Conservation (phyloP, 805 yeast genomes). For the Dipodascus albidus region DNA sequence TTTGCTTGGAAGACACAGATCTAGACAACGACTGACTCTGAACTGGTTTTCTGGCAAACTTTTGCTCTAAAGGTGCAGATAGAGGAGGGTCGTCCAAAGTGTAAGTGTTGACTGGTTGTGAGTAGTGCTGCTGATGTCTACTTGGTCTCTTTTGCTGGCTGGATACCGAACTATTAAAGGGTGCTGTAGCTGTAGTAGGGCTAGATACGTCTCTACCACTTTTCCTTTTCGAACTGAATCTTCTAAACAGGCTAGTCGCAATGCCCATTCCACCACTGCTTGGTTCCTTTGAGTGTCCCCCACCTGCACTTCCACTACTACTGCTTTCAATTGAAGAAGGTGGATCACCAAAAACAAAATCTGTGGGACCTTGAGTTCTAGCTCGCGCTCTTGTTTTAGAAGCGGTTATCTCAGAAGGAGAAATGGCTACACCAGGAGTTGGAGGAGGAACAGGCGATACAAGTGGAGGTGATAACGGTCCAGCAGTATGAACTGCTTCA, state of each 20-base stretch:
- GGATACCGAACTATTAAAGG: background rate
- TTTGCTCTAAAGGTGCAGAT: background rate
- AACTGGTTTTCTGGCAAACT: background rate
- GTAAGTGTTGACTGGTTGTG: background rate
- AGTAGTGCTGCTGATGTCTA: background rate
- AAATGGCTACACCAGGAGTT: conserved; percentile 2
- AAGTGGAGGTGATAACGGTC: background rate
- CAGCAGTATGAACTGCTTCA: background rate
- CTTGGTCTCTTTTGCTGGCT: background rate
- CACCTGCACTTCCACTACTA: conserved; percentile 1
- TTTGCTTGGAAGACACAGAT: background rate
- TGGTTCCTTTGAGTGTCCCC: background rate
- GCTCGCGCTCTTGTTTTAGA: conserved; percentile 7
- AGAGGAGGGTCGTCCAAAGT: background rate
- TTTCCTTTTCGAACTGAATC: conserved; percentile 13
- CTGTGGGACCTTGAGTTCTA: conserved; percentile 11
- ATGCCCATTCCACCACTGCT: conserved; percentile 4
- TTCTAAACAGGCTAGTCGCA: conserved; percentile 15
- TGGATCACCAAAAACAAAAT: background rate
- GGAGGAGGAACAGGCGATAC: conserved; percentile 1
- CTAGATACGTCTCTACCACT: conserved; percentile 1
- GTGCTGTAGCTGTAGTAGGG: background rate
- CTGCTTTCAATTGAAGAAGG: conserved; percentile 1
- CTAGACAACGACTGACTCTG: background rate
- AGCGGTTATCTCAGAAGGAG: background rate